Evolutionary conservation across 2,329 filamentous ascomycete genomes (phyloP), one percentile per base, ranked within the genome.

Genomic region (Ascocoryne sarcoides): DNA sequence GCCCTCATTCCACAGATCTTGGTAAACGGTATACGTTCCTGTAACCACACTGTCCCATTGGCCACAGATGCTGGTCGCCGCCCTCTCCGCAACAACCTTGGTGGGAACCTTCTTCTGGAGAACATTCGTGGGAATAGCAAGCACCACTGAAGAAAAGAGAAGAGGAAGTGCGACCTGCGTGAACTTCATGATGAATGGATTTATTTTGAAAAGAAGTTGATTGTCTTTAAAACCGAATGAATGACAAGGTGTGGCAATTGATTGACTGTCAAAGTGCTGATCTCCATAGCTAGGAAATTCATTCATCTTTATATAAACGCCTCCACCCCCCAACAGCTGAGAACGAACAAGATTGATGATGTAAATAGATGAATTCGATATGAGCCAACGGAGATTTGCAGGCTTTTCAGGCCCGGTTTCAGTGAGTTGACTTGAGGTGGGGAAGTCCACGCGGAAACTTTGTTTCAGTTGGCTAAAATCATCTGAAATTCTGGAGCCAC

Each of bases 1-100:
- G 46, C 45, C 59, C 41, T 55, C 43, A 31, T 30, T 37, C 44
- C 39, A 35, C 36, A 43, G 26, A 46, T 64, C 55, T 41, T 64
- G 63, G 49, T 63, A 63, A 26, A 64, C 42, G 23, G 53, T 63
- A 45, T 60, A 65, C 8, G 23, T 20, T 23, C 32, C 32, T 5
- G 39, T 36, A 3, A 32, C 33, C 3, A 41, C 21, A 4, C 17
- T 17, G 14, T 33, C 36, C 28, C 28, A 42, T 33, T 37, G 34
- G 29, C 49, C 53, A 26, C 23, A 26, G 12, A 7, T 26, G 7
- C 7, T 26, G 7, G 23, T 26, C 12, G 23, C 23, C n/a, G n/a
- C n/a, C n/a, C n/a, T n/a, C n/a, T n/a, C n/a, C n/a, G n/a, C n/a
- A n/a, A n/a, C n/a, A n/a, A n/a, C n/a, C n/a, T n/a, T n/a, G n/a